Evolutionary conservation across 2,329 filamentous ascomycete species (phyloP), one percentile per base, ranked within the genome.

Genomic region (Aspergillus ruber): DNA sequence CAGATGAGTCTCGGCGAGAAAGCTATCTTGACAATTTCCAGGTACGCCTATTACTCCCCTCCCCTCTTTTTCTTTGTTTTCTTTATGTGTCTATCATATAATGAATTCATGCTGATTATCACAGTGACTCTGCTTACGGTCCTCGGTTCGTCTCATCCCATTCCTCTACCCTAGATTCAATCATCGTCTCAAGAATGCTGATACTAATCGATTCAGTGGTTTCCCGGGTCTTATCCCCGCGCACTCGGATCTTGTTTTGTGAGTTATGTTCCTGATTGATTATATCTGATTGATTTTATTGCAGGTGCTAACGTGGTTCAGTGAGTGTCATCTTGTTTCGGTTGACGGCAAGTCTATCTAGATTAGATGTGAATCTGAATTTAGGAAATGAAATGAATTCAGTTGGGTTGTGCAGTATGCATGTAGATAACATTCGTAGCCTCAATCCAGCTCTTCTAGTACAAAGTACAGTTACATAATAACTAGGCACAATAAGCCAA

Each of bases 1-100:
- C 76, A 82, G 65, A 96, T 98, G 91, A 84, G 85, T 66, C 76
- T 95, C 50, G 90, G 91, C 67, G 91, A 97, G 80, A 91, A 88
- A 76, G 84, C 89, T 46, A 87, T 82, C 44, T 78, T 98, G 55
- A 85, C 84, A 57, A 96, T 97, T 65, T 80, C 84, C 54, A 77
- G 80, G 85, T 90, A 78, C 69, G 79, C 63, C 23, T 17, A 21
- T 38, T 50, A 47, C 18, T 35, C 18, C 2, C 12, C 10, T 8
- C 12, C 21, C 44, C 2, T 9, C 27, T 2, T 9, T 25, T 17
- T 42, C n/a, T n/a, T n/a, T n/a, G n/a, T n/a, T n/a, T n/a, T n/a
- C n/a, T n/a, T n/a, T n/a, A n/a, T n/a, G n/a, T n/a, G n/a, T n/a
- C 12, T 33, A 8, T 20, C 15, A 21, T 44, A 32, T 48, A 44